Conservation (phyloP, 257 asterid genomes). For the Solanum ahanhuiri region DNA sequence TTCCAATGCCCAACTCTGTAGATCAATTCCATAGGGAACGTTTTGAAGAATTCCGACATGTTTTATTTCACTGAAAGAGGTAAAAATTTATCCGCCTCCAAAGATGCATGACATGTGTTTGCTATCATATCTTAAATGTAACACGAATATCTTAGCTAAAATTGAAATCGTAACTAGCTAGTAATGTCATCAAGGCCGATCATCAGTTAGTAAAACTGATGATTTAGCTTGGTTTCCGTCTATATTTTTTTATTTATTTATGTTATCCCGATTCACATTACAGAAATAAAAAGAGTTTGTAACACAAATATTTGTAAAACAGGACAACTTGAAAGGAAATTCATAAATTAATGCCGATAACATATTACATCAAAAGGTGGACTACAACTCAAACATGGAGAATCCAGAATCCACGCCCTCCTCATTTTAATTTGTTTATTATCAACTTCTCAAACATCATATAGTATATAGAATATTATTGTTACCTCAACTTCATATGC, state of each 20-base stretch:
- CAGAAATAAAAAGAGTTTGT: not conserved
- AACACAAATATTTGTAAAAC: not conserved
- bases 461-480: not conserved
- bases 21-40: not conserved
- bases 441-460: constrained; percentile 2
- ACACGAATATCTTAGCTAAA: too few species aligned
- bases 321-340: not conserved
- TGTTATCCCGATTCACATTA: too few species aligned
- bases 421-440: not conserved
- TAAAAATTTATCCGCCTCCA: not conserved
- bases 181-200: too few species aligned
- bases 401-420: constrained; percentile 23
- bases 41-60: not conserved
- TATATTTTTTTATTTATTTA: too few species aligned
- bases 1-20: not conserved
- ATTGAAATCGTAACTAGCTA: too few species aligned
- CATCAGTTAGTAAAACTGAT: too few species aligned
- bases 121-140: too few species aligned
- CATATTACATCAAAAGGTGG: constrained; percentile 5
- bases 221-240: too few species aligned
- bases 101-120: not conserved
- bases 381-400: constrained; percentile 10
- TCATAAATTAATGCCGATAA: not conserved
- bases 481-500: not conserved
- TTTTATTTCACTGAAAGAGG: not conserved